Evolutionary conservation across 108 stramenopile species (phyloP), one percentile per base, ranked within the genome.

Genomic region (Cyclotella choctawhatcheeana): DNA sequence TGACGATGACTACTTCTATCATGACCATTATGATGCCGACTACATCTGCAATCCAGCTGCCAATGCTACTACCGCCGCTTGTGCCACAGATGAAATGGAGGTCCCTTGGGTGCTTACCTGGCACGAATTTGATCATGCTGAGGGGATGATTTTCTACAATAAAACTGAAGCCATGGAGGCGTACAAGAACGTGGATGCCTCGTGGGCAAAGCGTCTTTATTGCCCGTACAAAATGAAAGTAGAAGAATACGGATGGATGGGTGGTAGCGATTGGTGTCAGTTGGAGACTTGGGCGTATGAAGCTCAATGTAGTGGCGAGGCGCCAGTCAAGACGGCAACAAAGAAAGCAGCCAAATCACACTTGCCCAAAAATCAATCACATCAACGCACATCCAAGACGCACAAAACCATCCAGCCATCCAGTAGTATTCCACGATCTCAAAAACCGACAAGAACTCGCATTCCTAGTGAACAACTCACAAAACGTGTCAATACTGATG

Each of bases 71-170:
- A 60, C 33, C 29, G n/a, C 56, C 1, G 2, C 29, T 17, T 58
- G 56, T 58, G 30, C 3, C 29, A 58, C 56, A 5, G 56, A 29
- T 16, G 24, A 30, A 1, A 29, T 17, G 10, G 56, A 33, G 16
- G 56, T 58, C 30, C 56, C 56, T 6, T 58, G 56, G 56, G 56
- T 30, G 24, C 14, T 58, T 17, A 58, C 56, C 18, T 58, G 56
- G 56, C 7, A 58, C 33, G 56, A 3, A 10, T 22, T 22, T 5
- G 51, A 52, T 1, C 51, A 22, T 52, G 51, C 51, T 5, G 51
- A 52, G 21, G 51, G 51, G 2, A 22, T 24, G 21, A 2, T 52
- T 52, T 52, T 52, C 51, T 52, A 22, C 20, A 52, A 22, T 22
- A 1, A 52, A 20, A 1, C 51, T 52, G 51, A 52, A 52, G 51